Evolutionary conservation across 352 stramenopile genomes (phyloP).

Genomic region (Globisporangium megalacanthum): DNA sequence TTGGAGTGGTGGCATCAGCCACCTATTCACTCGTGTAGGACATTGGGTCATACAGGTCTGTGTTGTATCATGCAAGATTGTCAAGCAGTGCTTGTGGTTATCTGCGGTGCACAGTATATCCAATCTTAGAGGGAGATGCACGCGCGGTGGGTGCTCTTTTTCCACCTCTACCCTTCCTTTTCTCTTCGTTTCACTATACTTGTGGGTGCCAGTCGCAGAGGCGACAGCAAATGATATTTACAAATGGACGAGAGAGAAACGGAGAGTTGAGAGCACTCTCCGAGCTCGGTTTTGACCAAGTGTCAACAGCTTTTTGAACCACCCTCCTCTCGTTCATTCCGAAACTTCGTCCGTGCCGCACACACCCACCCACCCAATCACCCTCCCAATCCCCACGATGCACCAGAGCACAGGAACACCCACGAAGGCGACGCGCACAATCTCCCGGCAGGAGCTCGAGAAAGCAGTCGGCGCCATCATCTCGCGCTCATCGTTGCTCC

Average conservation of each 20-base stretch:
- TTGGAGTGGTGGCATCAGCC: too few relatives aligned
- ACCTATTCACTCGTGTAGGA: too few relatives aligned
- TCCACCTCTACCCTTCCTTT: too few relatives aligned
- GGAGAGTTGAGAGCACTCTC: not conserved
- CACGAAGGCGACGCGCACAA: slow-evolving; percentile 12
- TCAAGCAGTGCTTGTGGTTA: too few relatives aligned
- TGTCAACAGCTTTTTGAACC: too few relatives aligned
- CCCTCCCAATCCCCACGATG: not conserved
- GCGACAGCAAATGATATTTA: not conserved
- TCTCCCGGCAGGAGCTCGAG: slow-evolving; percentile 16
- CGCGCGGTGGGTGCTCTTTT: too few relatives aligned
- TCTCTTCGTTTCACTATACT: not conserved
- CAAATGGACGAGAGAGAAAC: not conserved
- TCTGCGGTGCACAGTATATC: too few relatives aligned
- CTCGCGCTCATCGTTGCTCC: slow-evolving; percentile 17
- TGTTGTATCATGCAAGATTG: too few relatives aligned
- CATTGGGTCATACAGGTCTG: too few relatives aligned
- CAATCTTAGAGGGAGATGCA: too few relatives aligned
- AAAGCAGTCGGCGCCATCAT: slow-evolving; percentile 16
- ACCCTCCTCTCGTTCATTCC: not conserved
- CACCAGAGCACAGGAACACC: slow-evolving; percentile 1
- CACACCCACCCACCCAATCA: not conserved
- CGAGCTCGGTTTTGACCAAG: not conserved
- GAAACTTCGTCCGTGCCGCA: not conserved
- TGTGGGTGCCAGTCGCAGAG: not conserved